These are phyloP conservation scores for Rickenella mellea DNA, from an alignment of 768 basidiomycete genomes.

Conservation along the genomic window DNA sequence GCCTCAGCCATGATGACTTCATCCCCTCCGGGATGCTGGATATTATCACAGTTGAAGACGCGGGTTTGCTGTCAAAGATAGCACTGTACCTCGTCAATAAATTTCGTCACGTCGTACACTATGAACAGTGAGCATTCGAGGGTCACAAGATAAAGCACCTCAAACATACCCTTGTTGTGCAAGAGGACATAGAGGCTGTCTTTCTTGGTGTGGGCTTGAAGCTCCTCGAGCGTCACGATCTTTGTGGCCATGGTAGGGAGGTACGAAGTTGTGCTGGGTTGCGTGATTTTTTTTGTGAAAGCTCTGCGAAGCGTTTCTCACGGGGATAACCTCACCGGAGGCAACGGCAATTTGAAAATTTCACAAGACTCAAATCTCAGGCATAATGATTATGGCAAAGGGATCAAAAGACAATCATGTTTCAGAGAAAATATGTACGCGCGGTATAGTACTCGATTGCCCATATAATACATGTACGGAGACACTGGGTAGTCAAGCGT, in stretches of 20 bases:
- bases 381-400: too few relatives aligned
- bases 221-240: slow-evolving; percentile 60
- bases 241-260: slow-evolving; percentile 37
- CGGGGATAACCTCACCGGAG: too few relatives aligned
- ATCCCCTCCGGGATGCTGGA: slow-evolving; percentile 93
- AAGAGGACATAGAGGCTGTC: slow-evolving; percentile 76
- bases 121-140: slow-evolving; percentile 16
- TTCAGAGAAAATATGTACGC: slow-evolving; percentile 29
- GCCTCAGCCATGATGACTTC: slow-evolving; percentile 93
- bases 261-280: too few relatives aligned
- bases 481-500: slow-evolving; percentile 64
- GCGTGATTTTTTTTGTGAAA: too few relatives aligned
- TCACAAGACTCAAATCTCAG: too few relatives aligned
- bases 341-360: too few relatives aligned
- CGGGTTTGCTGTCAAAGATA: not conserved
- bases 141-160: not conserved
- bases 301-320: too few relatives aligned
- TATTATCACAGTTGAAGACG: not conserved
- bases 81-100: slow-evolving; percentile 81
- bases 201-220: slow-evolving; percentile 67
- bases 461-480: slow-evolving; percentile 32
- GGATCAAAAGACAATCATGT: not conserved
- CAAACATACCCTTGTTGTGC: slow-evolving; percentile 64
- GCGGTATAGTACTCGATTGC: slow-evolving; percentile 73
- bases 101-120: slow-evolving; percentile 93